These are phyloP conservation scores for Tricholoma sp. DNA, from an alignment of 768 basidiomycete genomes.

Conservation along the genomic window DNA sequence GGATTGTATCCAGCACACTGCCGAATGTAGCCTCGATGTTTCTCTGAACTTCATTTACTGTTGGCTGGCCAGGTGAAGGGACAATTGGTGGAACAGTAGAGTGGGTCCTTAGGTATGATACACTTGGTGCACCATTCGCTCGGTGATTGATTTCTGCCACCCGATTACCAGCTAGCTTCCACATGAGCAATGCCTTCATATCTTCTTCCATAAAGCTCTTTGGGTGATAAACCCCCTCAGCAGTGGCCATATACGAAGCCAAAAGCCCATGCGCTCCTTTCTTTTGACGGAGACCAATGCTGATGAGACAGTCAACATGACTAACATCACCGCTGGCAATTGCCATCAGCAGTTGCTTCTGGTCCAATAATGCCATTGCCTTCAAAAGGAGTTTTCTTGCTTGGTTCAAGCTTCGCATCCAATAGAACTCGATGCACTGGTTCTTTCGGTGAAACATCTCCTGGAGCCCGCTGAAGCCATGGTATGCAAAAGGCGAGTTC, in stretches of 20 bases:
- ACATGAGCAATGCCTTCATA: constrained; percentile 15
- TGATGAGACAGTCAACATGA: background rate
- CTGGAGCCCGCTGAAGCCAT: no score
- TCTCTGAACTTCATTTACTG: background rate
- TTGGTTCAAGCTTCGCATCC: constrained; percentile 1
- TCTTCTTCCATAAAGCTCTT: constrained; percentile 18
- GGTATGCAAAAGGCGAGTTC: background rate
- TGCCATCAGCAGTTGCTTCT: constrained; percentile 18
- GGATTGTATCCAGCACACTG: background rate
- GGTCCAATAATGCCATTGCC: constrained; percentile 7
- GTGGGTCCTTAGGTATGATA: constrained; percentile 9
- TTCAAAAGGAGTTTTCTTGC: constrained; percentile 6
- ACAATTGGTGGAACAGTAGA: constrained; percentile 14
- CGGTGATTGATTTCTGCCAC: constrained; percentile 19
- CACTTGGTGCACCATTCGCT: constrained; percentile 11
- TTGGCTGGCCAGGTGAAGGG: constrained; percentile 10
- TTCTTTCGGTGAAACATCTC: background rate
- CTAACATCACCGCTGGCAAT: constrained; percentile 2
- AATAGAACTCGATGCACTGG: constrained; percentile 6
- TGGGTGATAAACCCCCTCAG: constrained; percentile 14
- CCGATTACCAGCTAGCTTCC: constrained; percentile 17
- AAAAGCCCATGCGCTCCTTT: background rate
- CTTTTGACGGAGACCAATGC: background rate
- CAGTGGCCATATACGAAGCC: background rate
- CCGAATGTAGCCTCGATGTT: constrained; percentile 5